Percentiles rank a stretch among this genome's conserved stretches.
These are phyloP conservation scores for Asterophora parasitica DNA, from an alignment of 768 basidiomycete species.

Conservation along the genomic window DNA sequence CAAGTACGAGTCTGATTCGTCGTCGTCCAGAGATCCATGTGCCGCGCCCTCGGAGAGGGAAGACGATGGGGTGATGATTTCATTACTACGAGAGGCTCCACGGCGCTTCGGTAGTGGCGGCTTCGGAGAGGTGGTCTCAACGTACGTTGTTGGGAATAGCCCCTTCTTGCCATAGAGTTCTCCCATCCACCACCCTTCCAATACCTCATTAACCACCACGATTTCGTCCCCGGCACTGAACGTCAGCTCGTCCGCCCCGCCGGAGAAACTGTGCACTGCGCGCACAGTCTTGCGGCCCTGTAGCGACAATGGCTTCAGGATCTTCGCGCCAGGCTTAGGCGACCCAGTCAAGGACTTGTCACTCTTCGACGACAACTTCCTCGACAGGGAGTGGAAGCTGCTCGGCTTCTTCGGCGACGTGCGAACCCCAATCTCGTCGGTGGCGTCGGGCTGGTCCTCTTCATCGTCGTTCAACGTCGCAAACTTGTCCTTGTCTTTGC, in stretches of 20 bases:
- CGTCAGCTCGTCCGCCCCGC: slow-evolving; percentile 72
- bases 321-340: slow-evolving; percentile 33
- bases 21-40: slow-evolving; percentile 1
- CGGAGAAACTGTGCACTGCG: slow-evolving; percentile 72
- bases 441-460: slow-evolving; percentile 28
- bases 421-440: slow-evolving; percentile 16
- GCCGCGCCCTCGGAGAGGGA: background rate
- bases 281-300: slow-evolving; percentile 54
- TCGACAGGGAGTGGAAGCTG: slow-evolving; percentile 24
- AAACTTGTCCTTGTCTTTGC: slow-evolving; percentile 58
- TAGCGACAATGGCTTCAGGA: slow-evolving; percentile 46
- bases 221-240: slow-evolving; percentile 76
- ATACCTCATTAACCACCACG: slow-evolving; percentile 69
- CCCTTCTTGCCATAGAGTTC: slow-evolving; percentile 66
- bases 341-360: slow-evolving; percentile 28
- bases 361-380: slow-evolving; percentile 26
- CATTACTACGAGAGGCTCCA: background rate
- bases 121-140: slow-evolving; percentile 42
- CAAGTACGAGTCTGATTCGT: slow-evolving; percentile 19
- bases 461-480: slow-evolving; percentile 46
- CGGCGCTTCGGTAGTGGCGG: slow-evolving; percentile 25
- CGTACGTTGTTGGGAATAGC: slow-evolving; percentile 78
- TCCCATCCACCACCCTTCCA: slow-evolving; percentile 92
- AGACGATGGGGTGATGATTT: too few species aligned
- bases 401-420: slow-evolving; percentile 21